phyloP scores from a whole-genome alignment of 371 early-diverging fungal species.

The Gilbertella persicaria region DNA sequence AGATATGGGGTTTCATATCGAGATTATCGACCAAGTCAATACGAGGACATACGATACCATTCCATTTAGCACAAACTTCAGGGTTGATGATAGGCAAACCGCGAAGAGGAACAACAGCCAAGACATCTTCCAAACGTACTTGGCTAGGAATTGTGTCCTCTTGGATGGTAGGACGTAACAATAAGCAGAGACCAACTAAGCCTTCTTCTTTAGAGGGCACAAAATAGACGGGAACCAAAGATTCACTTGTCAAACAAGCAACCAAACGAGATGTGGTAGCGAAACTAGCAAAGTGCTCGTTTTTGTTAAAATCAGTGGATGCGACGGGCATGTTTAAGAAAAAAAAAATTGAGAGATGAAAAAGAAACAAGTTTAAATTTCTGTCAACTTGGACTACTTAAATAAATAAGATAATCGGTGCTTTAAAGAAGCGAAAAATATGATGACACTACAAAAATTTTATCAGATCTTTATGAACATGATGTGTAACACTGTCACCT shows the following conservation, averaged over 20 bases:
- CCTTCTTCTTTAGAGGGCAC: conserved; percentile 17
- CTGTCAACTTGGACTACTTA: too few relatives aligned
- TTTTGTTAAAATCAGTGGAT: conserved; percentile 24
- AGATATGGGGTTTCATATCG: conserved; percentile 52
- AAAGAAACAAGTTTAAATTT: conserved; percentile 1
- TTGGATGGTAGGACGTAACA: conserved; percentile 19
- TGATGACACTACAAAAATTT: too few relatives aligned
- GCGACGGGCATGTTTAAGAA: conserved; percentile 21
- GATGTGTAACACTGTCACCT: too few relatives aligned
- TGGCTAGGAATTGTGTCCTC: conserved; percentile 8
- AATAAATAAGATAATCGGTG: too few relatives aligned
- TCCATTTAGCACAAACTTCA: conserved; percentile 7
- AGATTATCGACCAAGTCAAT: conserved; percentile 42
- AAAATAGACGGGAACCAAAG: conserved; percentile 48
- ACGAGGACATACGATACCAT: conserved; percentile 33
- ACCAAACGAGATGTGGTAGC: conserved; percentile 66
- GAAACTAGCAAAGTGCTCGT: conserved; percentile 44
- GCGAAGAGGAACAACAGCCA: conserved; percentile 44
- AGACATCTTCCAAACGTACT: conserved; percentile 23
- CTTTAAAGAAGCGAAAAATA: too few relatives aligned
- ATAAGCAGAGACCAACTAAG: conserved; percentile 25
- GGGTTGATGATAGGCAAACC: conserved; percentile 37
- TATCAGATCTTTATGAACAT: too few relatives aligned
- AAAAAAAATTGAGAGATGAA: conserved; percentile 5
- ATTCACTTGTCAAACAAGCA: conserved; percentile 62